Evolutionary conservation across 2,329 filamentous ascomycete genomes (phyloP).

Genomic region (Diaporthe sp.): DNA sequence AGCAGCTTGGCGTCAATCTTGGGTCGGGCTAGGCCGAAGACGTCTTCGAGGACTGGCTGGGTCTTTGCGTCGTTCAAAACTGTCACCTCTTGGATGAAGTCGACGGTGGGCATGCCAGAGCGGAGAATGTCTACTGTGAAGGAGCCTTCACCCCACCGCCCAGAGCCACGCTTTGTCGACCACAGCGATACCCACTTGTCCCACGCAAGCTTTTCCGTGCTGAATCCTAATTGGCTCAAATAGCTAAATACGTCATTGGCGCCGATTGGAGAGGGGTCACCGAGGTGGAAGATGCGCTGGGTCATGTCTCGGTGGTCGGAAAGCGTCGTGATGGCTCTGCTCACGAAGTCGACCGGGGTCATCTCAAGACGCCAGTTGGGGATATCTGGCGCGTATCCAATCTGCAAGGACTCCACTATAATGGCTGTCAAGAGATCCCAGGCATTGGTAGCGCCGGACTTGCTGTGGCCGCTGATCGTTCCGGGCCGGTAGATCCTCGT

Average conservation of each 20-base stretch:
- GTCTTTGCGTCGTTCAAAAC: conserved; percentile 79
- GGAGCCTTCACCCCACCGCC: conserved; percentile 74
- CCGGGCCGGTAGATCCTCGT: conserved; percentile 78
- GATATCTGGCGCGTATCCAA: conserved; percentile 77
- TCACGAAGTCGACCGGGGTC: conserved; percentile 86
- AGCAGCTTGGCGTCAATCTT: conserved; percentile 77
- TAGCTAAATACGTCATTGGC: conserved; percentile 73
- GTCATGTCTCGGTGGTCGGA: conserved; percentile 70
- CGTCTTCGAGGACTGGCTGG: conserved; percentile 61
- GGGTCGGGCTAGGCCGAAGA: conserved; percentile 68
- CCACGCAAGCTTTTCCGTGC: conserved; percentile 73
- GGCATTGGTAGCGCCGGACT: conserved; percentile 79
- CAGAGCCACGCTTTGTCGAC: conserved; percentile 74
- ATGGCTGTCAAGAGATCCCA: conserved; percentile 83
- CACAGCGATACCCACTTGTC: conserved; percentile 81
- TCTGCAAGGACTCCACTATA: conserved; percentile 79
- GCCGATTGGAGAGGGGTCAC: conserved; percentile 77
- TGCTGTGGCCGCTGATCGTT: conserved; percentile 82
- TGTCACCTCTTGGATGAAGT: conserved; percentile 76
- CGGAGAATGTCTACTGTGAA: conserved; percentile 85
- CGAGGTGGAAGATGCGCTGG: conserved; percentile 78
- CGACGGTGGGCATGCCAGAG: conserved; percentile 81
- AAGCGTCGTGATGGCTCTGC: conserved; percentile 77
- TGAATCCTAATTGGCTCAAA: conserved; percentile 75
- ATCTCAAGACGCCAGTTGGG: conserved; percentile 83